Evolutionary conservation across 2,329 filamentous ascomycete species (phyloP).

Genomic region (Neoscytalidium dimidiatum): DNA sequence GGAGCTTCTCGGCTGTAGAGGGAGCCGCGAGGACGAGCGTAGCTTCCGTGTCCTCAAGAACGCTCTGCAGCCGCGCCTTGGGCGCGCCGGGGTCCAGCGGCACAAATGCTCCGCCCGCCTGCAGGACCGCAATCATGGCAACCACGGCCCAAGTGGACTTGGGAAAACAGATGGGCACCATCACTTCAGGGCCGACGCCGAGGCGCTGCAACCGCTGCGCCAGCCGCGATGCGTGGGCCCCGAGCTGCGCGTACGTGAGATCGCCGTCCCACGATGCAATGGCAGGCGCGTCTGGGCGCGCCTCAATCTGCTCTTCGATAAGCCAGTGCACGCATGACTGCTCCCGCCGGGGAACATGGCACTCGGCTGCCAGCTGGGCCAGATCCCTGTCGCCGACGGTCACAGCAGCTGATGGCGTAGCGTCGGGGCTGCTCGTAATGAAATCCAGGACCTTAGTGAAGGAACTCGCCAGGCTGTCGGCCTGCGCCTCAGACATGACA

Average conservation of each 20-base stretch:
- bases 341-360: background rate
- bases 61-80: background rate
- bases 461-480: background rate
- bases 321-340: background rate
- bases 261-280: background rate
- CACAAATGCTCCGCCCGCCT: constrained; percentile 28
- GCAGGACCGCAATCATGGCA: constrained; percentile 39
- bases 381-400: background rate
- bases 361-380: background rate
- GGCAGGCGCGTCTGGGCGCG: background rate
- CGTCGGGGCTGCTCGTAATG: background rate
- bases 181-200: background rate
- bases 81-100: constrained; percentile 29
- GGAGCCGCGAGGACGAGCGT: constrained; percentile 33
- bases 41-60: constrained; percentile 31
- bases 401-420: background rate
- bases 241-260: background rate
- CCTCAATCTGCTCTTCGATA: background rate
- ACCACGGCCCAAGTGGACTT: constrained; percentile 31
- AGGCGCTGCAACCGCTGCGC: background rate
- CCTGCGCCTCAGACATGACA: background rate
- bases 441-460: background rate
- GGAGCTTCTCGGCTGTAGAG: background rate
- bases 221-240: background rate
- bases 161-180: background rate